Conservation (phyloP, 176 grass and related monocot genomes). For the Oryza nivara region DNA sequence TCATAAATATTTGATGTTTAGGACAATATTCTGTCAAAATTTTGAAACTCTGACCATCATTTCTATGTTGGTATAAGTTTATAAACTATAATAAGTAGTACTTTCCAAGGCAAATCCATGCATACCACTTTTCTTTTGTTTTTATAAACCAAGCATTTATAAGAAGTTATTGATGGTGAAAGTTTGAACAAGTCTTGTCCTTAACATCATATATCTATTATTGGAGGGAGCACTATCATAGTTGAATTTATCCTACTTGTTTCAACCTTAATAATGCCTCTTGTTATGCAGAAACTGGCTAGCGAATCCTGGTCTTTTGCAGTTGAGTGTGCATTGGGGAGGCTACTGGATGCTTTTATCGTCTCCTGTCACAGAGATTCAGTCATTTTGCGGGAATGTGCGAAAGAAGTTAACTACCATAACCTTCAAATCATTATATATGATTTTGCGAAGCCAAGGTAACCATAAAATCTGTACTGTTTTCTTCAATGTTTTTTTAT, state of each 20-base stretch:
- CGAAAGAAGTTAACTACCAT: conserved; percentile 63
- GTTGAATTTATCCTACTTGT: conserved; percentile 3
- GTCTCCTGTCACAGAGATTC: conserved; percentile 77
- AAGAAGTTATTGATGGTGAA: no score
- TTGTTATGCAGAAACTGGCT: conserved; percentile 62
- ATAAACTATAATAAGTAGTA: no score
- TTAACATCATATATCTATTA: no score
- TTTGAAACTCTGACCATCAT: no score
- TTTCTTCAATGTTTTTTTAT: conserved; percentile 24
- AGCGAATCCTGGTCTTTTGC: conserved; percentile 82
- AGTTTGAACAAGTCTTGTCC: no score
- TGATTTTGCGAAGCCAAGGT: conserved; percentile 74
- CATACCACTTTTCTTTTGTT: no score
- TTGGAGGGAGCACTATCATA: neutral
- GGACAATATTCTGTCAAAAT: no score
- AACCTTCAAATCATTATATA: conserved; percentile 85
- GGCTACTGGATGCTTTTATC: conserved; percentile 83
- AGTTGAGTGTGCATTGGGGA: conserved; percentile 69
- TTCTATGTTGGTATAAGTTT: no score
- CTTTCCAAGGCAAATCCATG: no score
- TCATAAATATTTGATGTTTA: no score
- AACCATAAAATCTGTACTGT: conserved; percentile 23
- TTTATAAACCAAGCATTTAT: no score
- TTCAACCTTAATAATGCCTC: conserved; percentile 26
- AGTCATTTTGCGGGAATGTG: conserved; percentile 72